Base-by-base conservation (phyloP, 768 basidiomycete genomes). In the Boletus coccyginus region DNA sequence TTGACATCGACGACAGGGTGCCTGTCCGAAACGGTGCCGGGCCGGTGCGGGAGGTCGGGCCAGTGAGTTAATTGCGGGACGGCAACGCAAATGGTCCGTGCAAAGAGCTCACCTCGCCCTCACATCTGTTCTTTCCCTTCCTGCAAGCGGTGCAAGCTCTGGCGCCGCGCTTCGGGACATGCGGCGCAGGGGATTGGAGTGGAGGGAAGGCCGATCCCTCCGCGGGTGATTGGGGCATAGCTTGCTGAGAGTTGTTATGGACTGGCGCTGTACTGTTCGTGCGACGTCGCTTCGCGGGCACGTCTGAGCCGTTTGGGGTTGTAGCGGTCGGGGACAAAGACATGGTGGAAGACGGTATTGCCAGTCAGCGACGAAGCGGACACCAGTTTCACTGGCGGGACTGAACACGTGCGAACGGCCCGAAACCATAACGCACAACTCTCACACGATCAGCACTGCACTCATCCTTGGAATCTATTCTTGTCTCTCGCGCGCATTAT, bases 101-200 rank as follows among this genome's bases (percentile, higher is more conserved):
- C 49, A 69, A 41, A 53, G 55, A 60, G 62, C 81, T 70, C 67
- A 91, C 91, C 82, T 92, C 92, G 74, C 92, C 91, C 76, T 94
- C 92, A 69, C 92, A 94, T 71, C 92, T 80, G 78, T 94, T 94
- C 79, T 94, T 94, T 55, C 92, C 92, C 66, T 91, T 92, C 70
- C 92, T 85, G 74, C 92, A 94, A 60, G 87, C 84, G 16, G 91
- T 92, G 71, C 92, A 94, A 52, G 92, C 92, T 60, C 90, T 79
- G 53, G 90, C 89, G n/a, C 92, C 92, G 65, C 91, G 81, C 80
- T 93, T 94, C 43, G 91, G 90, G 62, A 92, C 88, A 71, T 92
- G 88, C n/a, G 77, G 88, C n/a, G 77, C 67, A 32, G 77, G 32
- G 52, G 71, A 54, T 54, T 74, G 78, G 21, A 64, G 51, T 17